These are phyloP conservation scores for Cornus florida DNA, from an alignment of 148 eudicot species.

Conservation along the genomic window DNA sequence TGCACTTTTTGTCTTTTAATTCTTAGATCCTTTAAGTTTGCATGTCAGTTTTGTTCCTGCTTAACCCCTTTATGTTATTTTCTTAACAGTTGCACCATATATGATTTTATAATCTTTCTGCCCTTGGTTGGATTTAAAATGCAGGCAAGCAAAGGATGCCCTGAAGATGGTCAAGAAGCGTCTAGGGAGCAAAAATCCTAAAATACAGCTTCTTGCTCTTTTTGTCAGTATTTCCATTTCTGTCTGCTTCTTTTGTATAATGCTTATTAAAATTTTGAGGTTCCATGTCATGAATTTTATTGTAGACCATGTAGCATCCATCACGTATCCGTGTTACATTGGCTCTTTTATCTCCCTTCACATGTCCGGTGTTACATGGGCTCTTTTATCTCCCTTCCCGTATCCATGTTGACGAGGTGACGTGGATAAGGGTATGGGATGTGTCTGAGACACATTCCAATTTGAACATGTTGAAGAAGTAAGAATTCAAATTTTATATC, in stretches of 20 bases:
- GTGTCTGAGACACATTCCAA: too few relatives aligned
- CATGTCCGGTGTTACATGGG: too few relatives aligned
- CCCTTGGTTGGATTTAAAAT: neutral
- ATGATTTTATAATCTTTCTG: neutral
- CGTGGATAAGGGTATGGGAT: too few relatives aligned
- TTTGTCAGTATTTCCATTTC: constrained; percentile 35
- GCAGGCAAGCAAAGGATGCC: constrained; percentile 58
- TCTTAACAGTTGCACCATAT: neutral
- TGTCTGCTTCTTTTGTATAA: neutral
- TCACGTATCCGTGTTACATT: too few relatives aligned
- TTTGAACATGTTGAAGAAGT: too few relatives aligned
- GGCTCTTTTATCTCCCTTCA: too few relatives aligned
- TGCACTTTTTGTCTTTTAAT: neutral
- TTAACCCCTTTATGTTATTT: neutral
- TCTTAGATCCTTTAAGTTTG: neutral
- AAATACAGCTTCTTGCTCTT: constrained; percentile 58
- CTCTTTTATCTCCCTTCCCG: too few relatives aligned
- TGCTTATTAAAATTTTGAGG: neutral
- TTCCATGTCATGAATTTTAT: too few relatives aligned
- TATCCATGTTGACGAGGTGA: too few relatives aligned
- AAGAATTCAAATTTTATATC: too few relatives aligned
- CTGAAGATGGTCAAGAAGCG: constrained; percentile 58
- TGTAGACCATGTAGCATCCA: too few relatives aligned
- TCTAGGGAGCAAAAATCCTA: constrained; percentile 43
- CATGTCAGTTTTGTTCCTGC: neutral